Conservation (phyloP, 75 land plant genomes). For the Sequoiadendron giganteum region DNA sequence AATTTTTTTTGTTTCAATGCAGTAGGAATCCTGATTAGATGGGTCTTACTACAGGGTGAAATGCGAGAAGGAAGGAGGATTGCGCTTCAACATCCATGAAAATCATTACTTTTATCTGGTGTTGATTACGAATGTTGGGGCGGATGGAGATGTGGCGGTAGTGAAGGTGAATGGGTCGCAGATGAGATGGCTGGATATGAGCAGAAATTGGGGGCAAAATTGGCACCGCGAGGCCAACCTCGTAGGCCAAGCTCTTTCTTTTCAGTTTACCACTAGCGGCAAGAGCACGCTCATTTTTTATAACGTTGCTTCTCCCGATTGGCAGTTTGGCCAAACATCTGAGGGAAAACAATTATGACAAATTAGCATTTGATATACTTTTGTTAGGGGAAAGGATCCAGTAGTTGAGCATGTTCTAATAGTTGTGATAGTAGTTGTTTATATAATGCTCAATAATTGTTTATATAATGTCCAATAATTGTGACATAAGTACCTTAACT, state of each 20-base stretch:
- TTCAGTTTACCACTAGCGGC: constrained; percentile 62
- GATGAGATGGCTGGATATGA: constrained; percentile 52
- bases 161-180: constrained; percentile 61
- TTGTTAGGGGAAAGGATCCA: no score
- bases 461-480: no score
- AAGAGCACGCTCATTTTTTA: constrained; percentile 40
- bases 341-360: no score
- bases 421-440: no score
- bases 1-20: neutral
- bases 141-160: constrained; percentile 49
- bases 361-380: no score
- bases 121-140: constrained; percentile 60
- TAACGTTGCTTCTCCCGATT: no score
- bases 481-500: no score
- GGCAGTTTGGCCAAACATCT: no score
- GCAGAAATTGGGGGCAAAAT: constrained; percentile 75
- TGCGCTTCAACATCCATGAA: constrained; percentile 67
- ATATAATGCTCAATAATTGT: no score
- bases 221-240: no score
- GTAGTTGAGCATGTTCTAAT: no score
- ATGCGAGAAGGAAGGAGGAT: constrained; percentile 62
- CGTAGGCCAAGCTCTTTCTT: constrained; percentile 55
- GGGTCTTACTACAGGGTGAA: constrained; percentile 39
- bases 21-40: neutral
- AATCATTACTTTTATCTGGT: constrained; percentile 51